phyloP scores from a whole-genome alignment of 1,284 basidiomycete genomes.

The Apiotrichum mycotoxinovorans region DNA sequence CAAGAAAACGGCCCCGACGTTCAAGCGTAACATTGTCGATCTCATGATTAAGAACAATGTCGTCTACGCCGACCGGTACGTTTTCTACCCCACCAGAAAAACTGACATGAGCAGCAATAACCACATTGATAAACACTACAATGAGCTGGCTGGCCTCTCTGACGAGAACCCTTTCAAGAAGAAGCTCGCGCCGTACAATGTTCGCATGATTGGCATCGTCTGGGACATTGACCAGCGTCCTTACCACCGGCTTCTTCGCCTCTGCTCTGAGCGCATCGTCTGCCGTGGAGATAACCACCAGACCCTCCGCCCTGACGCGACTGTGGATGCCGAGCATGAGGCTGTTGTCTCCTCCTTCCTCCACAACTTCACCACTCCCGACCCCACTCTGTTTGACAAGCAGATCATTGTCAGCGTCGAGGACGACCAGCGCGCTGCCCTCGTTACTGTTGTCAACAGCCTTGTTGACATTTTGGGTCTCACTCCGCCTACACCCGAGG shows the following conservation, averaged over 20 bases:
- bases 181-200: conserved; percentile 37
- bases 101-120: conserved; percentile 66
- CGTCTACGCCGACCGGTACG: conserved; percentile 85
- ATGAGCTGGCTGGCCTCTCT: conserved; percentile 59
- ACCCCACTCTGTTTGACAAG: conserved; percentile 61
- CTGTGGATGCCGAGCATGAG: conserved; percentile 63
- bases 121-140: conserved; percentile 72
- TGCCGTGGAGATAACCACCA: conserved; percentile 80
- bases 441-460: conserved; percentile 62
- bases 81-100: not conserved
- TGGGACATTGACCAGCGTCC: conserved; percentile 65
- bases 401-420: conserved; percentile 64
- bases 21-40: conserved; percentile 69
- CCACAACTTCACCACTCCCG: conserved; percentile 62
- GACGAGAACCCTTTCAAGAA: conserved; percentile 23
- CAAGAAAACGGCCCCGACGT: conserved; percentile 73
- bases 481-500: conserved; percentile 56
- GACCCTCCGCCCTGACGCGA: conserved; percentile 62
- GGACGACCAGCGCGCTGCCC: conserved; percentile 57
- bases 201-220: conserved; percentile 71
- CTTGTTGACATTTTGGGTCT: conserved; percentile 55
- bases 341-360: conserved; percentile 78
- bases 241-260: conserved; percentile 59
- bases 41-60: conserved; percentile 65
- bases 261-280: conserved; percentile 71